Percentiles rank a stretch among this genome's conserved stretches.
phyloP scores from a whole-genome alignment of 805 yeast genomes.

The Kodamaea leandrae region DNA sequence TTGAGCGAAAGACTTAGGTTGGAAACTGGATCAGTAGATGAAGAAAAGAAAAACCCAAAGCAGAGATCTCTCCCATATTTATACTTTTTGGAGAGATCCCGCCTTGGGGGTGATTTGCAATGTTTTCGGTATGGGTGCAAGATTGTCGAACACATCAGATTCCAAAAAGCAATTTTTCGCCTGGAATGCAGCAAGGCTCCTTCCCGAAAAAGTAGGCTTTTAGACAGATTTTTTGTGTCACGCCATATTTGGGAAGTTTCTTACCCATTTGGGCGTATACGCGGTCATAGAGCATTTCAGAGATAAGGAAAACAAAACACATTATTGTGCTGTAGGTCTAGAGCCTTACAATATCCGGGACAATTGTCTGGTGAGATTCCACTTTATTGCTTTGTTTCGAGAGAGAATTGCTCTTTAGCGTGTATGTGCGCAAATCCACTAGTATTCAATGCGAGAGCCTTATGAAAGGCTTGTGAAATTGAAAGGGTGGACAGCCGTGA shows the following conservation, averaged over 20 bases:
- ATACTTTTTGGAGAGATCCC: conserved; percentile 4
- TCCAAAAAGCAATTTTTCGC: neutral
- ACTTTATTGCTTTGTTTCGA: too few relatives aligned
- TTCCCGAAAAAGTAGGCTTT: neutral
- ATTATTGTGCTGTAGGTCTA: neutral
- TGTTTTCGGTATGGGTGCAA: neutral
- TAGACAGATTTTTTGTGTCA: conserved; percentile 3
- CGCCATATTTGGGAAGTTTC: neutral
- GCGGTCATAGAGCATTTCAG: neutral
- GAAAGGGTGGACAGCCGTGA: too few relatives aligned
- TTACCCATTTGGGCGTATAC: conserved; percentile 6
- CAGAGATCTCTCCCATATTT: conserved; percentile 5
- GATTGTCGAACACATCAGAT: neutral
- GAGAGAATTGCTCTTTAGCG: too few relatives aligned
- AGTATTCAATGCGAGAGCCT: too few relatives aligned
- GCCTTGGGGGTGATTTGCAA: neutral
- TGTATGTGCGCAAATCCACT: too few relatives aligned
- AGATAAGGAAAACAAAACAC: neutral
- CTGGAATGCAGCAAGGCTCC: neutral
- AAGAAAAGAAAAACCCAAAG: conserved; percentile 4
- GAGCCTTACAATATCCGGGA: neutral
- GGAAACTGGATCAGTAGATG: conserved; percentile 13
- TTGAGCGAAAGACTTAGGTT: conserved; percentile 14
- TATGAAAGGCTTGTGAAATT: too few relatives aligned
- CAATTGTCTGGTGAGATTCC: neutral